Base-by-base conservation (phyloP, 2,329 filamentous ascomycete genomes). In the Ilyonectria destructans region DNA sequence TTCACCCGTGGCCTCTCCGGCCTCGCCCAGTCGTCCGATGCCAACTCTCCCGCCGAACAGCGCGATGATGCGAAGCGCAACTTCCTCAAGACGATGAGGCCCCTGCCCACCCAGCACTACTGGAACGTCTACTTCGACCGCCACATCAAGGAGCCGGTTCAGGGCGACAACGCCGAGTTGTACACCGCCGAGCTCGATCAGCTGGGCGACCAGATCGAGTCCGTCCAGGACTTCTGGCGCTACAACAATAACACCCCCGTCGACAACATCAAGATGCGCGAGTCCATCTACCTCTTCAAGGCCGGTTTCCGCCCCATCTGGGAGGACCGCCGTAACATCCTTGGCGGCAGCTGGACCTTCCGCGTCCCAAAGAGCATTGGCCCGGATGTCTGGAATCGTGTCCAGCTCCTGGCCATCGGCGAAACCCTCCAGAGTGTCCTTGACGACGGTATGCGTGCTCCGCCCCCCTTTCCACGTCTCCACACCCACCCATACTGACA, bases 331-430 rank as follows among this genome's bases (percentile, higher is more conserved):
- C 91, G 96, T 76, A 98, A 98, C 82, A 86, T 92, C 67, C 87
- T 91, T 69, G 96, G 96, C 59, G 96, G 96, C 57, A 92, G 93
- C 79, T 98, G 94, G 94, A 97, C 94, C 23, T 97, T 98, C 82
- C 91, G 95, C 58, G 92, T 98, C 51, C 91, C 92, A 71, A 97
- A 97, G 85, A 87, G 86, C 69, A 87, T 88, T 43, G 90, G 89
- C 6, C 88, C 90, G 3, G 92, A 92, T 75, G 92, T 93, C 78
- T 98, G 92, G 94, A 95, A 91, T 75, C 90, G 91, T 78, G 87
- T 97, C 69, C 90, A 95, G 83, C 84, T 96, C 78, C 87, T 96
- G 80, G 94, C 94, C 37, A 93, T 96, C 69, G 94, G 94, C 37
- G 94, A 97, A 85, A 88, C 92, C 77, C 84, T 97, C 70, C 92